Evolutionary conservation across 805 yeast species (phyloP).

Genomic region (Tetrapisispora iriomotensis): DNA sequence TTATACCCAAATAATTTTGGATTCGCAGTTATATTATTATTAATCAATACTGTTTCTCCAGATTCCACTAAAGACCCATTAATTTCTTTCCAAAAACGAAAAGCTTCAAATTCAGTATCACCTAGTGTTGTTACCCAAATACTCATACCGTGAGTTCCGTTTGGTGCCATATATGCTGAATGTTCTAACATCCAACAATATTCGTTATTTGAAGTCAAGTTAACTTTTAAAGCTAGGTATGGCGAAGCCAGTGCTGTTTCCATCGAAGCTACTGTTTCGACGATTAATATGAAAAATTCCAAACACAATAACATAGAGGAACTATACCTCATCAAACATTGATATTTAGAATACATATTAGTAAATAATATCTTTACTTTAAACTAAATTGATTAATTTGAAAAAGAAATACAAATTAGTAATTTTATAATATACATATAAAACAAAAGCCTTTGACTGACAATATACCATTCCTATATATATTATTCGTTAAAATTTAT

Average conservation of each 20-base stretch:
- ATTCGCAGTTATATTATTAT: not conserved
- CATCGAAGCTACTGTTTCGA: no score
- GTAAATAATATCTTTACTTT: no score
- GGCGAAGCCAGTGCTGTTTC: not conserved
- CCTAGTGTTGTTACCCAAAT: slow-evolving; percentile 1
- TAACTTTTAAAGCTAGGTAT: not conserved
- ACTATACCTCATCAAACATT: no score
- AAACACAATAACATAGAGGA: no score
- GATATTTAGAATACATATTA: no score
- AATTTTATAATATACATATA: no score
- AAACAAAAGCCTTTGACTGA: no score
- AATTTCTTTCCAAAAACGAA: not conserved
- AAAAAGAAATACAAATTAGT: no score
- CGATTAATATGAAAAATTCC: no score
- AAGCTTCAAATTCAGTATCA: not conserved
- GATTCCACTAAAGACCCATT: not conserved
- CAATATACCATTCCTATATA: no score
- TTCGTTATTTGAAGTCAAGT: not conserved
- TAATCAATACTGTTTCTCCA: not conserved
- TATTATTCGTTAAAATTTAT: no score
- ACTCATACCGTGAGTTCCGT: not conserved
- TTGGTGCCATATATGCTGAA: slow-evolving; percentile 1
- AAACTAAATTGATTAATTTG: no score
- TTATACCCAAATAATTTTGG: not conserved
- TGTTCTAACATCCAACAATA: not conserved